phyloP scores from a whole-genome alignment of 805 yeast species.

The Zygosaccharomyces kombuchaensis region DNA sequence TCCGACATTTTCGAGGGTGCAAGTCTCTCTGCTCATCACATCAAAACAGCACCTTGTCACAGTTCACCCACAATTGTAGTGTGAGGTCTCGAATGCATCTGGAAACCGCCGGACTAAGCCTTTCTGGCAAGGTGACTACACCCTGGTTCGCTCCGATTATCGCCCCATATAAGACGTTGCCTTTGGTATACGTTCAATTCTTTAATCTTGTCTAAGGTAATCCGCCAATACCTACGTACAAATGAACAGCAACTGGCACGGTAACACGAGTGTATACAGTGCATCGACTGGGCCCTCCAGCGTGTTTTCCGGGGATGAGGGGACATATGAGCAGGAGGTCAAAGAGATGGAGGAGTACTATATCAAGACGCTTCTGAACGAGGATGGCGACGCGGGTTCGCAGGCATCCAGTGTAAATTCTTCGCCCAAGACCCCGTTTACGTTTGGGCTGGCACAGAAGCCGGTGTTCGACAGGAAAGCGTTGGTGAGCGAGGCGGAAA shows the following conservation, averaged over 20 bases:
- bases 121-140: slow-evolving; percentile 3
- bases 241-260: background rate
- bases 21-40: background rate
- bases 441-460: background rate
- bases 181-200: background rate
- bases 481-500: background rate
- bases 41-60: background rate
- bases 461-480: background rate
- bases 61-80: background rate
- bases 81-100: background rate
- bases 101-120: slow-evolving; percentile 1
- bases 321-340: slow-evolving; percentile 22
- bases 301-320: slow-evolving; percentile 26
- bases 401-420: slow-evolving; percentile 5
- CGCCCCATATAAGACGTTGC: slow-evolving; percentile 2
- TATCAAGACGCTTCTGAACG: slow-evolving; percentile 28
- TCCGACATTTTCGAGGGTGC: background rate
- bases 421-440: slow-evolving; percentile 5
- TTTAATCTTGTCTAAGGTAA: background rate
- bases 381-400: slow-evolving; percentile 15
- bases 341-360: slow-evolving; percentile 36
- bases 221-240: background rate
- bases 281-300: slow-evolving; percentile 22
- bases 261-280: slow-evolving; percentile 2
- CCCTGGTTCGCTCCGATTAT: slow-evolving; percentile 2